These are phyloP conservation scores for Stagonosporopsis rhizophila DNA, from an alignment of 2,329 filamentous ascomycete species.

Conservation along the genomic window DNA sequence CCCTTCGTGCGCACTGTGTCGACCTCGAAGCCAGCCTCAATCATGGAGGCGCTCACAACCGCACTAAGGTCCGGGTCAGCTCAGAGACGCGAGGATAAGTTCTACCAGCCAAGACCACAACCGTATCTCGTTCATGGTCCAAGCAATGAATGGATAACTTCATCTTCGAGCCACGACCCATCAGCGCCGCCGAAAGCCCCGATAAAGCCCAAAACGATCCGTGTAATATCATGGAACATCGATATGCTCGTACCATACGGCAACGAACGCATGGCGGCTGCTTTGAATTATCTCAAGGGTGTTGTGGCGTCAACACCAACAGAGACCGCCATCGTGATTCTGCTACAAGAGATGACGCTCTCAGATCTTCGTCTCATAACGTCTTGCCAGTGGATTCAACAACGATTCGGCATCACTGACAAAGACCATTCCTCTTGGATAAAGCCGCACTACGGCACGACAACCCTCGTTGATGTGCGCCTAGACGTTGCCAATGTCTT, in stretches of 20 bases:
- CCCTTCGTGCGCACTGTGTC: background rate
- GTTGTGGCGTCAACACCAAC: conserved; percentile 32
- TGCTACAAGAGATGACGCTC: conserved; percentile 61
- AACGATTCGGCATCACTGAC: conserved; percentile 60
- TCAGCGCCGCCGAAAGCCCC: conserved; percentile 7
- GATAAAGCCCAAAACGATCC: conserved; percentile 21
- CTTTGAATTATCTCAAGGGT: conserved; percentile 49
- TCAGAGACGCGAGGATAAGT: conserved; percentile 19
- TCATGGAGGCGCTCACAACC: conserved; percentile 24
- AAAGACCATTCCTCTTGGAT: conserved; percentile 55
- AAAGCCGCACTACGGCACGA: conserved; percentile 59
- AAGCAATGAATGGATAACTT: background rate
- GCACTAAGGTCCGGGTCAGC: conserved; percentile 23
- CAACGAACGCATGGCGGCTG: conserved; percentile 52
- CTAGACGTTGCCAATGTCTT: conserved; percentile 57
- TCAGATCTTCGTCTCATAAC: conserved; percentile 57
- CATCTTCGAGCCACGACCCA: background rate
- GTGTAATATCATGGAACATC: conserved; percentile 59
- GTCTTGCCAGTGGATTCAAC: conserved; percentile 56
- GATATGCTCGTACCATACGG: conserved; percentile 53
- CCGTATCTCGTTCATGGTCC: background rate
- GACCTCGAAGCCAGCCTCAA: conserved; percentile 13
- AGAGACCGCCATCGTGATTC: conserved; percentile 51
- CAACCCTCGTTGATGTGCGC: conserved; percentile 59
- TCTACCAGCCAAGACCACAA: conserved; percentile 25